Base-by-base conservation (phyloP, 257 asterid genomes). In the Avicennia marina region DNA sequence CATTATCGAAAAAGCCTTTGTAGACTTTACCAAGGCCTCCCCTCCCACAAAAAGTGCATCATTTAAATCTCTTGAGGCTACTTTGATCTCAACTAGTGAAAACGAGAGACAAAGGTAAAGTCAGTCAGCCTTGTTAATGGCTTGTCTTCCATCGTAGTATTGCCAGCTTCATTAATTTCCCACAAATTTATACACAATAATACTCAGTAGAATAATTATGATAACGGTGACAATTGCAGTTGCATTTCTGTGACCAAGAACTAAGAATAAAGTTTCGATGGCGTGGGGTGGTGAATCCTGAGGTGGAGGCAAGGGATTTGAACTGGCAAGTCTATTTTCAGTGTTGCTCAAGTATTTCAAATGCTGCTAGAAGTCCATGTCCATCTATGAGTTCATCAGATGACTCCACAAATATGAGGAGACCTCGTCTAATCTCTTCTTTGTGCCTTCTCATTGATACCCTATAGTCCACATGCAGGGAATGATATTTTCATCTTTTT, bases 281-380 rank as follows among this genome's bases (percentile, higher is more conserved):
- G 13, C 29, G 56, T 40, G 19, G 20, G 64, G 56, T 58, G 40
- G 47, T 50, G 72, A 55, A 54, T 16, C 36, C 2, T 8, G 56
- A 31, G 10, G 34, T 11, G 34, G 50, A 25, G 65, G 71, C 27
- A 25, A 50, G 31, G 80, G 74, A 46, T 68, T 83, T 34, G 58
- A 61, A 54, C 78, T 60, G 1, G 77, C 83, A 31, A 83, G 85
- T 64, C 56, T 80, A 58, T 74, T 75, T 48, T 77, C 87, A 19
- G 72, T 80, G 31, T 83, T 84, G 70, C 86, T 76, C 60, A 53
- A 78, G 71, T 45, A 84, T 70, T 56, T 84, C 82, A 53, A 84
- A 57, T 49, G 86, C 86, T 51, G 63, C 64, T 43, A 80, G 62
- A 25, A 68, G 72, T 39, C 60, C 81, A 4, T 42, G 63, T 29